phyloP scores from a whole-genome alignment of 768 basidiomycete species.

The Tylopilus sp. region DNA sequence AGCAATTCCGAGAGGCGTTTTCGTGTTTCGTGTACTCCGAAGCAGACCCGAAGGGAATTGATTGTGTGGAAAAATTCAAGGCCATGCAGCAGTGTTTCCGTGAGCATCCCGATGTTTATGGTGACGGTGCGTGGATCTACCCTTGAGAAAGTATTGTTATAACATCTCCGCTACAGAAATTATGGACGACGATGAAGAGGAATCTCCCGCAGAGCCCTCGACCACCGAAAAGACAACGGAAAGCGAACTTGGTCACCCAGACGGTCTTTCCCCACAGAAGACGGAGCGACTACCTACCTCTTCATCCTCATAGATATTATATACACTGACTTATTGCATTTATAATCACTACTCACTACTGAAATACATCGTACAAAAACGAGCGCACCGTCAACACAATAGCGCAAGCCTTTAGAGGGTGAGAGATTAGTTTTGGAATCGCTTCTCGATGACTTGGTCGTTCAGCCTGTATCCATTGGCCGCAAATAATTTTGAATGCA shows the following conservation, averaged over 20 bases:
- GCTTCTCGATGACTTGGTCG: constrained; percentile 67
- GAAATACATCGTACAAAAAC: constrained; percentile 17
- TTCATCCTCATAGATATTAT: constrained; percentile 21
- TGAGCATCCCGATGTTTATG: constrained; percentile 93
- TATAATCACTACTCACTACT: constrained; percentile 30
- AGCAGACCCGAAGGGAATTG: constrained; percentile 93
- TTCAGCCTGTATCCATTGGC: constrained; percentile 85
- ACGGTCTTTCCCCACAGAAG: constrained; percentile 7
- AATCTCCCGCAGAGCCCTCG: constrained; percentile 13
- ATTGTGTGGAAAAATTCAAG: constrained; percentile 97
- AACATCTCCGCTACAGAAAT: constrained; percentile 44
- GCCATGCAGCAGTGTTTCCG: constrained; percentile 98
- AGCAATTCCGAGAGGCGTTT: constrained; percentile 91
- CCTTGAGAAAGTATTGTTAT: neutral
- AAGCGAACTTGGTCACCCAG: constrained; percentile 1
- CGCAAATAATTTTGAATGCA: constrained; percentile 77
- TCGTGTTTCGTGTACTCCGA: constrained; percentile 96
- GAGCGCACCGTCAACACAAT: constrained; percentile 3
- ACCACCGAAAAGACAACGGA: constrained; percentile 4
- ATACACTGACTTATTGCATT: constrained; percentile 29
- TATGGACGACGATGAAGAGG: constrained; percentile 64
- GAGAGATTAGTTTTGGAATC: constrained; percentile 44
- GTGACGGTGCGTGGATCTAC: constrained; percentile 62
- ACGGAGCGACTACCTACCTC: constrained; percentile 7
- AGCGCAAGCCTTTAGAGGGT: constrained; percentile 5